Evolutionary conservation across 495 filamentous ascomycete genomes (phyloP).

Genomic region (Annulohypoxylon maeteangense): DNA sequence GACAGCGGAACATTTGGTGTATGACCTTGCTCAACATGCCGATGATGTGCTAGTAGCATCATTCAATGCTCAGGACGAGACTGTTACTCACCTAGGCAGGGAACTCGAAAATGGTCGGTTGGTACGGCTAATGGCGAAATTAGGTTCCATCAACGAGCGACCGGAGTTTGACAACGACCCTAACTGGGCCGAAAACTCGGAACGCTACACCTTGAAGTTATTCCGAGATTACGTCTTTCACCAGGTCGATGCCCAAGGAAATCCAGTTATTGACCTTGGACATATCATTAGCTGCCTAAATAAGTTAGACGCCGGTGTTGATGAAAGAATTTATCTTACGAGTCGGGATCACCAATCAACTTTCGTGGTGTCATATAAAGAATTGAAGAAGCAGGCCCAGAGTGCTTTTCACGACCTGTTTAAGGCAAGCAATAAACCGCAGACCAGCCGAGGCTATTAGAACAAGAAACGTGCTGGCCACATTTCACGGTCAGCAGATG

Average conservation of each 20-base stretch:
- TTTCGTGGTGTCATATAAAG: constrained; percentile 86
- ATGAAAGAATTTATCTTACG: constrained; percentile 86
- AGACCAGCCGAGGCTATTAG: constrained; percentile 36
- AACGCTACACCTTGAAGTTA: constrained; percentile 89
- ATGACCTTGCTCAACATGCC: constrained; percentile 77
- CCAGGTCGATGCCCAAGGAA: constrained; percentile 84
- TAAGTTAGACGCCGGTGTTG: constrained; percentile 89
- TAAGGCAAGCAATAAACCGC: constrained; percentile 59
- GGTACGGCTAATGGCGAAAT: constrained; percentile 82
- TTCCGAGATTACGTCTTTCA: constrained; percentile 98
- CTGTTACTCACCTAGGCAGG: constrained; percentile 65
- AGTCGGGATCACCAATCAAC: constrained; percentile 88
- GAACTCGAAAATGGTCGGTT: constrained; percentile 94
- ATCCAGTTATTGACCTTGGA: constrained; percentile 81
- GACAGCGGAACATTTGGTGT: constrained; percentile 79
- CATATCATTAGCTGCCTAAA: constrained; percentile 87
- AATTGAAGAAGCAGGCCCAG: constrained; percentile 82
- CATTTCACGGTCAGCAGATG: constrained; percentile 5
- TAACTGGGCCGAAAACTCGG: constrained; percentile 88
- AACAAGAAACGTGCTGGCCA: neutral
- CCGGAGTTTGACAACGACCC: constrained; percentile 80
- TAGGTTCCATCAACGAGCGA: constrained; percentile 86
- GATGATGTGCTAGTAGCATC: constrained; percentile 78
- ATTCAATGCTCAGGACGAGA: constrained; percentile 63
- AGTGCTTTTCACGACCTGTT: constrained; percentile 82